These are phyloP conservation scores for Beta lomatogona DNA, from an alignment of 179 eudicot species.

Conservation along the genomic window DNA sequence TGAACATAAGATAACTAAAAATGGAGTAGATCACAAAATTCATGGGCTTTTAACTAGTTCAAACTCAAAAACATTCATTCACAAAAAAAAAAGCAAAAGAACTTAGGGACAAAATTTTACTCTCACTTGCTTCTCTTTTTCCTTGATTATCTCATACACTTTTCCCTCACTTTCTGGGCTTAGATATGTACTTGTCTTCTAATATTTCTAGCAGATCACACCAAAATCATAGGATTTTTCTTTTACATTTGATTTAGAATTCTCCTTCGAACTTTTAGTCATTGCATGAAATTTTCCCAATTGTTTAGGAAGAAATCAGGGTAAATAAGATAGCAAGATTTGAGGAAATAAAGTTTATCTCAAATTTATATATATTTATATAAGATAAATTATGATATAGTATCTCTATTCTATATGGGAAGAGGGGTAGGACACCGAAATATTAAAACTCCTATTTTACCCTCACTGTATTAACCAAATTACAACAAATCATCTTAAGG, in stretches of 20 bases:
- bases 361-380: too few species aligned
- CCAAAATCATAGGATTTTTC: slow-evolving; percentile 21
- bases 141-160: background rate
- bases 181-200: background rate
- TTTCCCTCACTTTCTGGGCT: background rate
- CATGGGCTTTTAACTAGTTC: slow-evolving; percentile 6
- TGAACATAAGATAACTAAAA: background rate
- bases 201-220: slow-evolving; percentile 34
- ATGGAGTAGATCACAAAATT: slow-evolving; percentile 19
- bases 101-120: slow-evolving; percentile 23
- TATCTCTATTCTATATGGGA: too few species aligned
- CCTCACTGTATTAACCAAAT: too few species aligned
- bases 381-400: too few species aligned
- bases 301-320: too few species aligned
- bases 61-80: slow-evolving; percentile 15
- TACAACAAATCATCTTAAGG: too few species aligned
- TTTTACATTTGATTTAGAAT: too few species aligned
- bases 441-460: too few species aligned
- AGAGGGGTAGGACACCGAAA: too few species aligned
- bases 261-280: slow-evolving; percentile 16
- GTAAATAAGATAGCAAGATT: too few species aligned
- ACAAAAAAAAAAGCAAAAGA: background rate
- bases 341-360: background rate
- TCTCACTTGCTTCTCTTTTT: background rate
- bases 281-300: too few species aligned